A percentile compares a stretch with the other conserved stretches of the same genome.
These are phyloP conservation scores for Drechslerella coelobrocha DNA, from an alignment of 2,329 filamentous ascomycete genomes.

Conservation along the genomic window DNA sequence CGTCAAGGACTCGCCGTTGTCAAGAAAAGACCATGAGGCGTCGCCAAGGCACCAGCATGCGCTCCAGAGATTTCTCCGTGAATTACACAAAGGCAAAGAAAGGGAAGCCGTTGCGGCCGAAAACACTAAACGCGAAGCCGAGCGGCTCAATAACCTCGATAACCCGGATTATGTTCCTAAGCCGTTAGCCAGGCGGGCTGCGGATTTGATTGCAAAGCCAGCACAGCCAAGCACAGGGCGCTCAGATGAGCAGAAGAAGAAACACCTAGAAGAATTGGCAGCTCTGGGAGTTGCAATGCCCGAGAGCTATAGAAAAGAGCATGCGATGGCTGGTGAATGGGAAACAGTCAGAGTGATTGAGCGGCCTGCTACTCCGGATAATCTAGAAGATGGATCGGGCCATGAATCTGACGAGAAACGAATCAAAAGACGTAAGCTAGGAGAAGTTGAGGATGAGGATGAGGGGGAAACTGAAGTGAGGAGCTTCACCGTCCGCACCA, in stretches of 20 bases:
- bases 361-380: conserved; percentile 59
- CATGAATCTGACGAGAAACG: conserved; percentile 66
- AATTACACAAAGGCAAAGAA: conserved; percentile 85
- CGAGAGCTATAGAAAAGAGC: conserved; percentile 75
- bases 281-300: conserved; percentile 87
- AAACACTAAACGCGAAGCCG: conserved; percentile 81
- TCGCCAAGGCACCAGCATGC: conserved; percentile 83
- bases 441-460: conserved; percentile 52
- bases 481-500: conserved; percentile 52
- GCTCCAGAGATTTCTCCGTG: conserved; percentile 86
- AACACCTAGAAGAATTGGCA: conserved; percentile 83
- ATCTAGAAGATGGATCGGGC: conserved; percentile 61
- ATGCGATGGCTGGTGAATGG: conserved; percentile 92
- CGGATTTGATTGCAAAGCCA: conserved; percentile 62
- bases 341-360: conserved; percentile 70
- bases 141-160: conserved; percentile 74
- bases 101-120: conserved; percentile 81
- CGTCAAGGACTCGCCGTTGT: conserved; percentile 90
- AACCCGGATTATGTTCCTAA: conserved; percentile 54
- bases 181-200: conserved; percentile 59
- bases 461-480: conserved; percentile 54
- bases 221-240: conserved; percentile 23
- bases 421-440: conserved; percentile 66
- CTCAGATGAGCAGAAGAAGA: conserved; percentile 68
- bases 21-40: conserved; percentile 85